These are phyloP conservation scores for Geum urbanum DNA, from an alignment of 306 rosid species.

Conservation along the genomic window DNA sequence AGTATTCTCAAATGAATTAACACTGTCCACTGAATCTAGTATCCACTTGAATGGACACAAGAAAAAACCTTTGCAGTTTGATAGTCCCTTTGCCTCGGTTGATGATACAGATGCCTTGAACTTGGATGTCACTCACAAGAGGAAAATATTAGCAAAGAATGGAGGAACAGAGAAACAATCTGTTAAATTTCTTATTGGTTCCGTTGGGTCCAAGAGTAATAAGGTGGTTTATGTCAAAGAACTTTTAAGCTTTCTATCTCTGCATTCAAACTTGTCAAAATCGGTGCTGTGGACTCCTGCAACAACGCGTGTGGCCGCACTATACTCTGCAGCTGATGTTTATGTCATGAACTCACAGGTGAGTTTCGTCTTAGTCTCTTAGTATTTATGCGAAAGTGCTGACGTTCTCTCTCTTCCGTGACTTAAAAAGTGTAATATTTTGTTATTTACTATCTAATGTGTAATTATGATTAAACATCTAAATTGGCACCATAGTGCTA, in stretches of 20 bases:
- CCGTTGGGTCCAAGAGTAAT: conserved; percentile 94
- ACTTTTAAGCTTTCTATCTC: conserved; percentile 46
- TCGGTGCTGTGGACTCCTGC: conserved; percentile 83
- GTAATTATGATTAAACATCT: neutral
- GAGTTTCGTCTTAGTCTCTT: conserved; percentile 16
- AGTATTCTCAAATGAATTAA: conserved; percentile 27
- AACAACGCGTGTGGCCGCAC: conserved; percentile 72
- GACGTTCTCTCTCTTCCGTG: neutral
- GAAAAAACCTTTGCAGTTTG: conserved; percentile 19
- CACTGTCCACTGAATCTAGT: conserved; percentile 22
- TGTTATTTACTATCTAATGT: neutral
- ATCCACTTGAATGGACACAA: conserved; percentile 33
- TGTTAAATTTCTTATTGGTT: conserved; percentile 68
- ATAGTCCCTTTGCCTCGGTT: conserved; percentile 27
- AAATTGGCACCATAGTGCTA: neutral
- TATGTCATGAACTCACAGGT: conserved; percentile 94
- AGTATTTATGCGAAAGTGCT: neutral
- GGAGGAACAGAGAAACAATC: conserved; percentile 32
- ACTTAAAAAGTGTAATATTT: neutral
- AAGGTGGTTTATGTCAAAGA: conserved; percentile 74
- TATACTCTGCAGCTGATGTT: conserved; percentile 90
- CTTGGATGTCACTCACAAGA: conserved; percentile 27
- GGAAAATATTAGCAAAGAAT: conserved; percentile 32
- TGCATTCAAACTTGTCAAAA: conserved; percentile 39
- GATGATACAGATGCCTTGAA: conserved; percentile 33